Base-by-base conservation (phyloP, 768 basidiomycete genomes). In the Leccinum uliginosum region DNA sequence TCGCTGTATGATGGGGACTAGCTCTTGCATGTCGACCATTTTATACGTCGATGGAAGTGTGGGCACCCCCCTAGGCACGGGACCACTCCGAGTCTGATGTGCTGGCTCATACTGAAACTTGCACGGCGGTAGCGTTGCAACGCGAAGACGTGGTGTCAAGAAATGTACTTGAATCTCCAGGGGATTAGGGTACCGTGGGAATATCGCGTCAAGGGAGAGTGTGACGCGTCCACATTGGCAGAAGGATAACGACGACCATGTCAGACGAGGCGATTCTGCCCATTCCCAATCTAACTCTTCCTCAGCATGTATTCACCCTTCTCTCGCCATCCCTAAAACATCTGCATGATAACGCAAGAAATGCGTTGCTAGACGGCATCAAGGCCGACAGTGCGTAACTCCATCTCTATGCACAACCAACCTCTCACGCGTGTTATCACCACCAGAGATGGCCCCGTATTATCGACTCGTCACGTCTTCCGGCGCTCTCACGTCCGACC, bases 401-500 rank as follows among this genome's bases (percentile, higher is more conserved):
- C 15, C 34, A 17, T 48, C 54, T 50, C 47, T 21, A 3, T 2
- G 43, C 10, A 19, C 43, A 44, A 23, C 6, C 43, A 44, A 23
- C 6, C 11, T 19, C 43, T 53, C 49, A 55, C 49, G 21, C 40
- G 10, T 6, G 17, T 34, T 48, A n/a, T n/a, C 26, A 46, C 15
- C 11, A 56, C 23, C 45, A 94, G 92, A 93, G 65, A 97, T 96
- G 94, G 85, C 84, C 1, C 90, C 94, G 0, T 96, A 91, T 72
- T 91, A 84, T 74, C 78, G 74, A 56, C 73, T 75, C 12, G 77
- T 89, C 53, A 81, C 82, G 3, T 74, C 83, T 10, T 69, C 83
- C 0, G 73, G 75, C 14, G 75, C 79, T 6, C 69, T 80, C 2
- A 60, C 71, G 0, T 67, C 88, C 0, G 73, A 81, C 1, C 66